phyloP scores from a whole-genome alignment of 805 yeast species.

The Zygosaccharomyces pseudorouxii region DNA sequence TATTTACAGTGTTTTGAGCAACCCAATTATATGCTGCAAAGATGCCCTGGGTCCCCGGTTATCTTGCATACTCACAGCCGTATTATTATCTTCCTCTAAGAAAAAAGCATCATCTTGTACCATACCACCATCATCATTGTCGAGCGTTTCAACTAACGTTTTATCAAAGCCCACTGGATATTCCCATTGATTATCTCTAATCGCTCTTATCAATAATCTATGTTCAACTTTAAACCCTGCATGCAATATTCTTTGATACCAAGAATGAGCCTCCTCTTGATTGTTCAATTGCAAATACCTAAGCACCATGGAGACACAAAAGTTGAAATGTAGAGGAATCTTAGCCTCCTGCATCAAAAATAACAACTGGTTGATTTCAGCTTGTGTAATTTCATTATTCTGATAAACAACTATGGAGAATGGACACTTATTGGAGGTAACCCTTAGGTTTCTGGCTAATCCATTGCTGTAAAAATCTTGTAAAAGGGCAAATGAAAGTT shows the following conservation, averaged over 20 bases:
- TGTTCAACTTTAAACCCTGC: slow-evolving; percentile 26
- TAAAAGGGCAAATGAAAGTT: slow-evolving; percentile 25
- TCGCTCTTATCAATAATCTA: slow-evolving; percentile 15
- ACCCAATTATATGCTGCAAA: slow-evolving; percentile 5
- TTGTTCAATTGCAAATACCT: slow-evolving; percentile 17
- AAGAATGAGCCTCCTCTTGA: slow-evolving; percentile 22
- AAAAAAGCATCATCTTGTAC: slow-evolving; percentile 8
- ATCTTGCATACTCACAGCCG: neutral
- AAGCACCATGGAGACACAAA: slow-evolving; percentile 27
- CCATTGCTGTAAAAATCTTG: slow-evolving; percentile 20
- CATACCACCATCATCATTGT: neutral
- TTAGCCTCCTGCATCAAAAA: slow-evolving; percentile 22
- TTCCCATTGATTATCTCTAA: slow-evolving; percentile 24
- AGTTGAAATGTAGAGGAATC: slow-evolving; percentile 25
- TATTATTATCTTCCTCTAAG: slow-evolving; percentile 6
- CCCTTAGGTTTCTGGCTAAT: slow-evolving; percentile 10
- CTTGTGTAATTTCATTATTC: slow-evolving; percentile 15
- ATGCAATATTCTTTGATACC: slow-evolving; percentile 27
- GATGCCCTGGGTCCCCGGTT: slow-evolving; percentile 1
- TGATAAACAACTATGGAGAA: slow-evolving; percentile 27
- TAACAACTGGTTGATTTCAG: slow-evolving; percentile 19
- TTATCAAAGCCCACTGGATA: slow-evolving; percentile 21
- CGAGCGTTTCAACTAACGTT: slow-evolving; percentile 12
- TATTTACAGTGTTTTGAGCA: slow-evolving; percentile 6
- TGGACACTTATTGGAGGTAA: slow-evolving; percentile 17